Evolutionary conservation across 2,329 filamentous ascomycete genomes (phyloP), one percentile per base, ranked within the genome.

Genomic region (Beauveria rudraprayagi): DNA sequence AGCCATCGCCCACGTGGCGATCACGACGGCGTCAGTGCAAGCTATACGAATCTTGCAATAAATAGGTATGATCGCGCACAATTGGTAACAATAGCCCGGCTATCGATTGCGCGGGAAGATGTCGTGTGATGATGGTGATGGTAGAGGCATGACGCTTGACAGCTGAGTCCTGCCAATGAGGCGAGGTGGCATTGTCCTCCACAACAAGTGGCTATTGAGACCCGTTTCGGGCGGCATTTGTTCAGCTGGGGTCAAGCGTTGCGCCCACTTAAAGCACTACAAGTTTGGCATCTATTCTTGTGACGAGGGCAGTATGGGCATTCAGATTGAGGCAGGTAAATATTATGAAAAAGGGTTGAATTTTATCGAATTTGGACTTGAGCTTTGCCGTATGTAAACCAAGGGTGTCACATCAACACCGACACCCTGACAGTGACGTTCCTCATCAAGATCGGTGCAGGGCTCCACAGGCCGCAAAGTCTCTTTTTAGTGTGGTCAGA

Each of bases 111-210:
- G 10, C 16, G 17, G 10, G 16, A 22, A 28, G 30, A 19, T 47
- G 48, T 59, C 47, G 57, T 60, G 44, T 61, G 41, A 48, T 61
- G 58, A 61, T 54, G 58, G 19, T 61, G 58, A 48, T 61, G 58
- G 10, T 3, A 37, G 37, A 34, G 17, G 50, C 51, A 14, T n/a
- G 50, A 22, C 9, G 9, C 28, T 30, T 30, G 28, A 10, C 28
- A 44, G 28, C 41, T 50, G 30, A 46, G 37, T 55, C 14, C 41
- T 17, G 14, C 26, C 22, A 26, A 47, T 57, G 46, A 61, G 60
- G 54, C 48, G 46, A 61, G 60, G 60, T 61, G 60, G 60, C 60
- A 46, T 57, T 52, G 53, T 57, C 54, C 40, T 50, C 41, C 51
- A 26, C 17, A 22, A 22, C 24, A 34, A 16, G 30, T 41, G 34